Evolutionary conservation across 164 flowering plant species (phyloP), one percentile per base, ranked within the genome.

Genomic region (Amborella trichopoda): DNA sequence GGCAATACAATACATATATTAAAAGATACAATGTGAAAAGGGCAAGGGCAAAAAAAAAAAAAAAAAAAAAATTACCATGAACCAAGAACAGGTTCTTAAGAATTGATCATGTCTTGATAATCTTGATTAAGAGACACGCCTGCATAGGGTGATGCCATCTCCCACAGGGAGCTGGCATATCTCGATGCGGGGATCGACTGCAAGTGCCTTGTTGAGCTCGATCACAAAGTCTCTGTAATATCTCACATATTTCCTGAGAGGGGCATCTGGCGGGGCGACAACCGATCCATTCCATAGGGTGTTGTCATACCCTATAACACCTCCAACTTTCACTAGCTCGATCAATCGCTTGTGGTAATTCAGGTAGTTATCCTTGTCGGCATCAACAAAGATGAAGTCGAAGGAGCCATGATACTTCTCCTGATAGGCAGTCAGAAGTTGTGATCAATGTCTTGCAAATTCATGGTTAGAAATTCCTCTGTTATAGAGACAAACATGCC

Each of bases 211-310:
- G 83, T 91, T 91, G 57, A 91, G 80, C 74, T 80, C 98, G 57
- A 87, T 14, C 45, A 91, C 98, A 49, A 87, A 87, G 65, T 83
- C 96, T 22, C 95, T 62, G 74, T 83, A 86, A 55, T 86, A 86
- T 70, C 83, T 71, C 2, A 87, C 87, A 44, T 87, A 91, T 59
- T 91, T 87, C 42, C 96, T 57, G 46, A 87, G 39, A 0, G 96
- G 95, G 0, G 96, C 94, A 56, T 91, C 98, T 0, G 89, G 76
- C 2, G 96, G 87, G 0, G 90, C 94, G 37, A 77, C 96, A 52
- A 91, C 94, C 0, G 98, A 83, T 3, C 98, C 98, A 56, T 76
- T 81, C 98, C 98, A 91, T 0, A 91, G 76, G 44, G 98, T 91
- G 85, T 91, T 91, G 76, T 91, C 96, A 67, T 91, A 91, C 19